phyloP scores from a whole-genome alignment of 1,139 yeast genomes.

The Yamadazyma pseudoaaseri region DNA sequence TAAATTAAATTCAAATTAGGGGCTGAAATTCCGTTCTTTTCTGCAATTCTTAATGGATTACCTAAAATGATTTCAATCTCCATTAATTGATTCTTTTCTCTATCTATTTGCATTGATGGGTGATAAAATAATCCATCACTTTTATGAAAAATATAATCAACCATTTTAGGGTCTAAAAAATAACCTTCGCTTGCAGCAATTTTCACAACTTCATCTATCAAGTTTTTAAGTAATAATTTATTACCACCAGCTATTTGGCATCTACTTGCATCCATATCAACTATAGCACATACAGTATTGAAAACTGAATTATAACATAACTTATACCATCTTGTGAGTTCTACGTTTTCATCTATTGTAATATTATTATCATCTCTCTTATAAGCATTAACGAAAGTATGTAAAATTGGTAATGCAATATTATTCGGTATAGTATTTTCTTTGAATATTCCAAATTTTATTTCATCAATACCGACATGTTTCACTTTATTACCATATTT shows the following conservation, averaged over 20 bases:
- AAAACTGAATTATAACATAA: slow-evolving; percentile 67
- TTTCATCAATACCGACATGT: slow-evolving; percentile 52
- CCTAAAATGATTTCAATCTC: slow-evolving; percentile 75
- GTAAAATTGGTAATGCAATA: slow-evolving; percentile 24
- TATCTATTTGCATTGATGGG: slow-evolving; percentile 76
- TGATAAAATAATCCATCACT: slow-evolving; percentile 65
- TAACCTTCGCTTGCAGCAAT: slow-evolving; percentile 68
- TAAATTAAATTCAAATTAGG: slow-evolving; percentile 62
- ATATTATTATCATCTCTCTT: slow-evolving; percentile 36
- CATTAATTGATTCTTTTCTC: slow-evolving; percentile 64
- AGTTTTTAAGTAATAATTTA: slow-evolving; percentile 51
- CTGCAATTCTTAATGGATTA: slow-evolving; percentile 64
- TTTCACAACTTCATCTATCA: slow-evolving; percentile 61
- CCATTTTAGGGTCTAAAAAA: slow-evolving; percentile 41
- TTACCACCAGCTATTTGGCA: slow-evolving; percentile 55
- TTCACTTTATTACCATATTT: slow-evolving; percentile 51
- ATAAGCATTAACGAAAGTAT: slow-evolving; percentile 51
- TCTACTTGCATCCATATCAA: slow-evolving; percentile 55
- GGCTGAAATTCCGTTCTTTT: slow-evolving; percentile 50
- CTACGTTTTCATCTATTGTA: slow-evolving; percentile 46
- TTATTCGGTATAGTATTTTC: slow-evolving; percentile 13
- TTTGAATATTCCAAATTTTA: slow-evolving; percentile 56
- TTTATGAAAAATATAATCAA: slow-evolving; percentile 50
- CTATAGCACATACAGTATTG: slow-evolving; percentile 60
- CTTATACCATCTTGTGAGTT: slow-evolving; percentile 68